Conservation (phyloP, 2,329 filamentous ascomycete species). For the Monosporascus sp. region DNA sequence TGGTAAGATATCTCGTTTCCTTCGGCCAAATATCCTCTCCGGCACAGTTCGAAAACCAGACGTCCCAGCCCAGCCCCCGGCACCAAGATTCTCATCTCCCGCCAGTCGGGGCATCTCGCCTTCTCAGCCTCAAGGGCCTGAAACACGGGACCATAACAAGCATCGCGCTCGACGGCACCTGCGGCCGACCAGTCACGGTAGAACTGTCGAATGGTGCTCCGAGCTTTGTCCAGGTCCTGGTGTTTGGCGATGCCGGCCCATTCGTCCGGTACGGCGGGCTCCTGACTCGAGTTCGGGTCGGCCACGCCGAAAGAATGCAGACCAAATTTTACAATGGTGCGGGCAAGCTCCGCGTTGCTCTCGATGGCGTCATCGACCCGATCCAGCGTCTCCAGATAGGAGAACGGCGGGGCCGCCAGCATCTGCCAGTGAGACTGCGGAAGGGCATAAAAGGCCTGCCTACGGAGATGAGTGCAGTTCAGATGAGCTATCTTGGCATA, state of each 20-base stretch:
- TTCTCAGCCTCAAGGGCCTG: conserved; percentile 52
- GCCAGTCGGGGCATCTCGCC: conserved; percentile 16
- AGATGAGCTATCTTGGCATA: conserved; percentile 82
- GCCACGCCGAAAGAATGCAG: conserved; percentile 59
- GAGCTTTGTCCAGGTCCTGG: conserved; percentile 80
- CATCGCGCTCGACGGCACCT: conserved; percentile 67
- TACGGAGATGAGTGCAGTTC: conserved; percentile 83
- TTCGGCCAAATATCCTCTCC: conserved; percentile 66
- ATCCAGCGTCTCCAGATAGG: conserved; percentile 71
- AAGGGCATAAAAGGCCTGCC: conserved; percentile 89
- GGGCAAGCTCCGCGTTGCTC: conserved; percentile 75
- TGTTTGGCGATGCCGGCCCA: conserved; percentile 69
- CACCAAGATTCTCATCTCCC: conserved; percentile 64
- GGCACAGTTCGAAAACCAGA: conserved; percentile 81
- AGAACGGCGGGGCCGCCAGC: conserved; percentile 76
- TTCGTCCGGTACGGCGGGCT: conserved; percentile 46
- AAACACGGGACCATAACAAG: conserved; percentile 71
- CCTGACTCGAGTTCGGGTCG: conserved; percentile 27
- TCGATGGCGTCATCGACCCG: conserved; percentile 85
- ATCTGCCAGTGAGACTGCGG: conserved; percentile 79
- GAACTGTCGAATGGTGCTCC: conserved; percentile 87
- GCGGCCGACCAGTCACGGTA: conserved; percentile 91
- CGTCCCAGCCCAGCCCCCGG: conserved; percentile 87
- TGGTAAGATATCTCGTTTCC: conserved; percentile 98
- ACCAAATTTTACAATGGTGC: conserved; percentile 67